Evolutionary conservation across 306 rosid genomes (phyloP).

Genomic region (Malus orientalis): DNA sequence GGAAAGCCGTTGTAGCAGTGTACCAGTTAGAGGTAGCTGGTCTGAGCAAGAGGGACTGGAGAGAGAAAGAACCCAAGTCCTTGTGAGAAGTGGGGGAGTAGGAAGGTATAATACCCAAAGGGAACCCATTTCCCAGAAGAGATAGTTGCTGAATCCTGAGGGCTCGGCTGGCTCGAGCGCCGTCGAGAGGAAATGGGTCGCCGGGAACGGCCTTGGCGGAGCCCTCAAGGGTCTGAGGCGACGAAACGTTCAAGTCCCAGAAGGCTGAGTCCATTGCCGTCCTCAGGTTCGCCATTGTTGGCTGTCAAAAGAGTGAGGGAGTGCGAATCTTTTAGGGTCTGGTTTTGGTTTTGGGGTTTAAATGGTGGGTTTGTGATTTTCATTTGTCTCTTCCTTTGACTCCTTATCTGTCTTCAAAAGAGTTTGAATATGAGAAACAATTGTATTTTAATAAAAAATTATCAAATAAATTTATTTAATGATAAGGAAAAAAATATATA

Average conservation of each 20-base stretch:
- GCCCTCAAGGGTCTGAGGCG: constrained; percentile 62
- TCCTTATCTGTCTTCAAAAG: not conserved
- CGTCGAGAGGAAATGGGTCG: constrained; percentile 65
- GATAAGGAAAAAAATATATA: too few species aligned
- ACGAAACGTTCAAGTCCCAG: constrained; percentile 60
- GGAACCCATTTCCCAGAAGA: constrained; percentile 36
- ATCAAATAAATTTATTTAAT: too few species aligned
- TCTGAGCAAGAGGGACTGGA: constrained; percentile 57
- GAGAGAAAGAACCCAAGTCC: constrained; percentile 59
- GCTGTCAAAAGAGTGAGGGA: not conserved
- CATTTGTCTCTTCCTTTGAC: not conserved
- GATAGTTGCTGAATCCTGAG: constrained; percentile 60
- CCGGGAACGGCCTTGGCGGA: constrained; percentile 61
- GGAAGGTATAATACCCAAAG: constrained; percentile 52
- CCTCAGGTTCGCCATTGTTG: constrained; percentile 61
- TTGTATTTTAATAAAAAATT: too few species aligned
- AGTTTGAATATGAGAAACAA: too few species aligned
- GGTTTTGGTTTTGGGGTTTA: not conserved
- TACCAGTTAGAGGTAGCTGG: constrained; percentile 45
- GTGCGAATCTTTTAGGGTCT: too few species aligned
- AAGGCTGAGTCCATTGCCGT: constrained; percentile 82
- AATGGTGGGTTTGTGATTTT: not conserved
- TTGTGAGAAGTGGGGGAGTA: constrained; percentile 46
- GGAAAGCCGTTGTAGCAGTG: not conserved
- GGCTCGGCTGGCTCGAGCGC: constrained; percentile 45